These are phyloP conservation scores for Talaromyces sp. DNA, from an alignment of 2,329 filamentous ascomycete species.

Conservation along the genomic window DNA sequence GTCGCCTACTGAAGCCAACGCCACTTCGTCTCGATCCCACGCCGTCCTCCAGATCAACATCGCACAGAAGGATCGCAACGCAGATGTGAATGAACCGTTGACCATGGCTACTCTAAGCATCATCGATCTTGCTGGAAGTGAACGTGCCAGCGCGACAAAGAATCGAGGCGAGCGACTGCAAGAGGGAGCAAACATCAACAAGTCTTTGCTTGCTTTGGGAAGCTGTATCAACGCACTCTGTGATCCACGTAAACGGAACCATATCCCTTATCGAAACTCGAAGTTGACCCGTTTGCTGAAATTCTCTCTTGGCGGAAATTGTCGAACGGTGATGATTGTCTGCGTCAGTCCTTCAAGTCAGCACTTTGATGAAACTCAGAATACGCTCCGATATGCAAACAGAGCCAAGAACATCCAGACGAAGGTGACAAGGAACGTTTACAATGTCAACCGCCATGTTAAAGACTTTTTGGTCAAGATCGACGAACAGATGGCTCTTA, in stretches of 20 bases:
- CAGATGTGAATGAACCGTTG: conserved; percentile 86
- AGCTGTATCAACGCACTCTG: conserved; percentile 98
- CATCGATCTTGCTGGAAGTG: conserved; percentile 93
- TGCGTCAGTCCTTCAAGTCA: conserved; percentile 95
- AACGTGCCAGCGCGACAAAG: conserved; percentile 93
- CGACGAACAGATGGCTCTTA: conserved; percentile 94
- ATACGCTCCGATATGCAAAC: conserved; percentile 95
- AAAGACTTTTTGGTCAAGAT: conserved; percentile 99
- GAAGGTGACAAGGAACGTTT: conserved; percentile 98
- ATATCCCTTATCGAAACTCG: conserved; percentile 96
- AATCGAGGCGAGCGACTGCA: conserved; percentile 87
- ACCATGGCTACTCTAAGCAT: conserved; percentile 98
- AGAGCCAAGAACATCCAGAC: conserved; percentile 99
- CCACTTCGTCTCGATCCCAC: conserved; percentile 94
- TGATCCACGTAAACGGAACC: conserved; percentile 84
- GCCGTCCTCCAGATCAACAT: conserved; percentile 97
- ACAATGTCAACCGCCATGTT: conserved; percentile 97
- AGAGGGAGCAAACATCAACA: conserved; percentile 99
- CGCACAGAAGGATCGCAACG: conserved; percentile 89
- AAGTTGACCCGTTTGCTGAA: conserved; percentile 94
- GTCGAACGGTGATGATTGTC: conserved; percentile 99
- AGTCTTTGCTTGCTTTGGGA: conserved; percentile 87
- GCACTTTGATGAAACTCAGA: conserved; percentile 97
- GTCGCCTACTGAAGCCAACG: conserved; percentile 94
- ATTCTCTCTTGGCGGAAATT: conserved; percentile 95